Percentiles rank a stretch among this genome's conserved stretches.
Evolutionary conservation across 2,329 filamentous ascomycete species (phyloP).

Genomic region (Dryadomyces sulphureus): DNA sequence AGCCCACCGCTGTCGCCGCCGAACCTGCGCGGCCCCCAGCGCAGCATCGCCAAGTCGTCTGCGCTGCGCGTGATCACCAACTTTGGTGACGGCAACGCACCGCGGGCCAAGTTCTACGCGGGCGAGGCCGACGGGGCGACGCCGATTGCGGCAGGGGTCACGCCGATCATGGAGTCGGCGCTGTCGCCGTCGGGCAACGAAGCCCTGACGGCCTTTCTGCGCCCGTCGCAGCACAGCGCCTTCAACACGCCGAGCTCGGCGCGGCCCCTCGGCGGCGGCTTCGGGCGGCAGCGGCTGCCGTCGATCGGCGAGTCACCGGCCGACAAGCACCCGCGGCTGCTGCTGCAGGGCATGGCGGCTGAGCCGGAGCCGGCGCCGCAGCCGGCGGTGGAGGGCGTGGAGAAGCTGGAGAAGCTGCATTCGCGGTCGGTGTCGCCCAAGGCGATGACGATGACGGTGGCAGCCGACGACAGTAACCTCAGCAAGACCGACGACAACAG

Average conservation of each 20-base stretch:
- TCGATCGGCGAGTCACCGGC: constrained; percentile 59
- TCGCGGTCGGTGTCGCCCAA: constrained; percentile 22
- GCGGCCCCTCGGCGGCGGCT: constrained; percentile 44
- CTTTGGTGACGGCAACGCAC: constrained; percentile 49
- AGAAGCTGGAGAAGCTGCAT: constrained; percentile 12
- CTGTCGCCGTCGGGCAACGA: constrained; percentile 56
- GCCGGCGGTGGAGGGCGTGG: constrained; percentile 12
- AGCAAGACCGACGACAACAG: constrained; percentile 1
- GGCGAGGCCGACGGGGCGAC: constrained; percentile 41
- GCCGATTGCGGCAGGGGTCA: constrained; percentile 69
- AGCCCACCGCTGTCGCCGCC: constrained; percentile 66
- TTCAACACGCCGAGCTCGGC: constrained; percentile 58
- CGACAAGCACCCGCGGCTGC: constrained; percentile 15
- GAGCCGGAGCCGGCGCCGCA: not conserved
- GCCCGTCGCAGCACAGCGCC: constrained; percentile 51
- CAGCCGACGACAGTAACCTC: constrained; percentile 23
- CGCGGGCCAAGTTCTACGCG: constrained; percentile 49
- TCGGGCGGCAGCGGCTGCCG: constrained; percentile 50
- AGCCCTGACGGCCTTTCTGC: constrained; percentile 50
- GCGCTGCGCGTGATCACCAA: constrained; percentile 84
- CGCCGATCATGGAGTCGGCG: constrained; percentile 73
- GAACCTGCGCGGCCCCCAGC: constrained; percentile 38
- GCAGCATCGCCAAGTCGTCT: constrained; percentile 61
- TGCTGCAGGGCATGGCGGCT: constrained; percentile 11
- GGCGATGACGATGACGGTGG: constrained; percentile 1